phyloP scores from a whole-genome alignment of 192 early-diverging fungal genomes.

The Coemansia sp. region DNA sequence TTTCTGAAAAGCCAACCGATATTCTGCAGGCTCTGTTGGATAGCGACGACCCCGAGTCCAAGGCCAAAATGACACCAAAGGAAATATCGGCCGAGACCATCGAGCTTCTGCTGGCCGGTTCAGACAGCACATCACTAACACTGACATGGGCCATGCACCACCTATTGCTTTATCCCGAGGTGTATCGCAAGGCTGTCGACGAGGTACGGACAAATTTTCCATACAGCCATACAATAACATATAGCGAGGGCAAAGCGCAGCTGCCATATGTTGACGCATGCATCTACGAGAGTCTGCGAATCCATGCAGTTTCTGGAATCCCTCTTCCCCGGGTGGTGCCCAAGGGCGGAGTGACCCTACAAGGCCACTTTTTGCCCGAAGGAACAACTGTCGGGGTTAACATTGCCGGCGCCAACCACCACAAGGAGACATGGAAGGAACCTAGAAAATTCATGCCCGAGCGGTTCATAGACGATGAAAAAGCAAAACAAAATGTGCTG shows the following conservation, averaged over 20 bases:
- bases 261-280: slow-evolving; percentile 45
- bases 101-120: slow-evolving; percentile 36
- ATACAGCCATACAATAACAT: slow-evolving; percentile 17
- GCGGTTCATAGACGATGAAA: slow-evolving; percentile 19
- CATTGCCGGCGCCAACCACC: slow-evolving; percentile 28
- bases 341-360: slow-evolving; percentile 30
- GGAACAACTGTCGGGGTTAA: slow-evolving; percentile 21
- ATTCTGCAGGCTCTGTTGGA: slow-evolving; percentile 48
- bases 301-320: slow-evolving; percentile 39
- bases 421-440: slow-evolving; percentile 14
- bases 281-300: slow-evolving; percentile 41
- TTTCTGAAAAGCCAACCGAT: slow-evolving; percentile 18
- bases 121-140: slow-evolving; percentile 36
- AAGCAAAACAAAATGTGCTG: slow-evolving; percentile 11
- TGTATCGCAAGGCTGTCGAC: slow-evolving; percentile 7
- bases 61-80: slow-evolving; percentile 27
- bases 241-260: slow-evolving; percentile 23
- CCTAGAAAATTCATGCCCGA: slow-evolving; percentile 36
- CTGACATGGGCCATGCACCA: slow-evolving; percentile 39
- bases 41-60: slow-evolving; percentile 32
- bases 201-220: slow-evolving; percentile 26
- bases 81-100: slow-evolving; percentile 43
- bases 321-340: slow-evolving; percentile 40
- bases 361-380: slow-evolving; percentile 33
- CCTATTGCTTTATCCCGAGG: slow-evolving; percentile 40